Evolutionary conservation across 345 rosid genomes (phyloP).

Genomic region (Sonneratia alba): DNA sequence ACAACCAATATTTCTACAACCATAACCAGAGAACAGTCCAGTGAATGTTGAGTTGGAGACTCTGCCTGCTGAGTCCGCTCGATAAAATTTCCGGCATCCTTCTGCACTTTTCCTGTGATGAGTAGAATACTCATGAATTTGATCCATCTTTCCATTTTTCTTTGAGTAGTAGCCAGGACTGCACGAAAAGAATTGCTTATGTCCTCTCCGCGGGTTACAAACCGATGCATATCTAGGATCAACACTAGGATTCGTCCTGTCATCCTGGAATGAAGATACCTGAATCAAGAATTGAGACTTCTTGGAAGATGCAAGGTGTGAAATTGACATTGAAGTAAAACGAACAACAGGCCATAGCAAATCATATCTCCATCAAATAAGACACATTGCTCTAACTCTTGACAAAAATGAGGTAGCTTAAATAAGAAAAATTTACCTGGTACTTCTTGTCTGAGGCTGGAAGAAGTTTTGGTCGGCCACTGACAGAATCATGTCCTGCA

Average conservation of each 20-base stretch:
- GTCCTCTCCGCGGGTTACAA: background rate
- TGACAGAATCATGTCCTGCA: background rate
- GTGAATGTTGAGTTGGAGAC: constrained; percentile 14
- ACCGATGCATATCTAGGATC: background rate
- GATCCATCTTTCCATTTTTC: background rate
- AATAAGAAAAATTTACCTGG: background rate
- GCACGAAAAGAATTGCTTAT: too few species aligned
- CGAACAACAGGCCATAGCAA: background rate
- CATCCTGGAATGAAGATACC: background rate
- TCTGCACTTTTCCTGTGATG: background rate
- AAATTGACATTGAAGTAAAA: background rate
- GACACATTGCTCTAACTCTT: background rate
- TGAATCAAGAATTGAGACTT: background rate
- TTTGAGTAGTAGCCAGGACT: background rate
- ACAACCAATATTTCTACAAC: constrained; percentile 9
- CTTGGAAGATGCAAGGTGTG: background rate
- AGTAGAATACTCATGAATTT: background rate
- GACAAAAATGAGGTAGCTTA: background rate
- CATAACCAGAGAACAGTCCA: constrained; percentile 13
- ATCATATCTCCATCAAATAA: background rate
- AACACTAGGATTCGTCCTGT: background rate
- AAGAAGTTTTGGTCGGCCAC: background rate
- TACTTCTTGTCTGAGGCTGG: constrained; percentile 2
- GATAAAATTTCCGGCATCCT: constrained; percentile 10
- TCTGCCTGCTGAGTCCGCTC: constrained; percentile 20